Percentiles rank a stretch among this genome's conserved stretches.
phyloP scores from a whole-genome alignment of 2,329 filamentous ascomycete genomes.

The Rhexocercosporidium sp. region DNA sequence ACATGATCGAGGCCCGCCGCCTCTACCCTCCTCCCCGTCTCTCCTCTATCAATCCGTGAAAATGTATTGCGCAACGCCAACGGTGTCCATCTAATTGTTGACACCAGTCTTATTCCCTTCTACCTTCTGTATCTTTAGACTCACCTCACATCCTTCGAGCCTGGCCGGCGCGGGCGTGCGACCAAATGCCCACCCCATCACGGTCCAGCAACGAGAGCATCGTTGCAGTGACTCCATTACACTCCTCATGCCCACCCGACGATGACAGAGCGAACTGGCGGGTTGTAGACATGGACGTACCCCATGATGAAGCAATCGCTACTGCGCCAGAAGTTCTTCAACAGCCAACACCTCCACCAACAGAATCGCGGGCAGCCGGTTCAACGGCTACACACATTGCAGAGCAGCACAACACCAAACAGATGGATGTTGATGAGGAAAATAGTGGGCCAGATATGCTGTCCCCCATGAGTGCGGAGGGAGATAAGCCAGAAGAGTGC shows the following conservation, averaged over 20 bases:
- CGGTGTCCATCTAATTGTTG: slow-evolving; percentile 37
- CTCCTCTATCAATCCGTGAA: slow-evolving; percentile 24
- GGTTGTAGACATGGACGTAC: slow-evolving; percentile 42
- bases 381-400: slow-evolving; percentile 43
- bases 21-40: slow-evolving; percentile 9
- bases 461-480: slow-evolving; percentile 45
- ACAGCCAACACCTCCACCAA: slow-evolving; percentile 37
- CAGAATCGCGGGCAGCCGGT: slow-evolving; percentile 35
- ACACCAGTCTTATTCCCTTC: slow-evolving; percentile 29
- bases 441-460: slow-evolving; percentile 39
- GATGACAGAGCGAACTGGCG: slow-evolving; percentile 45
- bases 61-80: slow-evolving; percentile 29
- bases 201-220: slow-evolving; percentile 38
- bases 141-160: slow-evolving; percentile 29
- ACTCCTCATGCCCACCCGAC: slow-evolving; percentile 51
- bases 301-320: slow-evolving; percentile 37
- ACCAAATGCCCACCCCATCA: slow-evolving; percentile 45
- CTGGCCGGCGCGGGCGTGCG: slow-evolving; percentile 40
- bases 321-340: slow-evolving; percentile 38
- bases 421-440: slow-evolving; percentile 48
- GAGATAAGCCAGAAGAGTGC: slow-evolving; percentile 45
- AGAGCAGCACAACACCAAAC: slow-evolving; percentile 45
- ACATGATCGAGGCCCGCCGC: slow-evolving; percentile 27
- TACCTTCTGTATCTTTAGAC: slow-evolving; percentile 40
- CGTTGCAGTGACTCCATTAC: slow-evolving; percentile 35